Evolutionary conservation across 2,329 filamentous ascomycete species (phyloP).

Genomic region (Fusarium domesticum): DNA sequence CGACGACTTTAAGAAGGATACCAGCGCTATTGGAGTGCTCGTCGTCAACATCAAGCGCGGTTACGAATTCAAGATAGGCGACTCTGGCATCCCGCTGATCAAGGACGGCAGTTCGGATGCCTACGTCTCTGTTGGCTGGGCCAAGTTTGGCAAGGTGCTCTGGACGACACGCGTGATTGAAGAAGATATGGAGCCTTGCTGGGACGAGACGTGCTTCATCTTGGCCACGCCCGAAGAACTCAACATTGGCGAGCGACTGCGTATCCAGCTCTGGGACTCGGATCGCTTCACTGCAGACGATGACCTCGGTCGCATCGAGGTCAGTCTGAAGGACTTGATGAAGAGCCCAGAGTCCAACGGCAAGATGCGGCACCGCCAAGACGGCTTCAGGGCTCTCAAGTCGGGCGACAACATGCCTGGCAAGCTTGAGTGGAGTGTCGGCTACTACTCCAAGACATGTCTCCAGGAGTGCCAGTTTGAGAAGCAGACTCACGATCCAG

Average conservation of each 20-base stretch:
- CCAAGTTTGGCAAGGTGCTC: conserved; percentile 70
- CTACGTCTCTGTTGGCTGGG: conserved; percentile 72
- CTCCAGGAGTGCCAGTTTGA: conserved; percentile 61
- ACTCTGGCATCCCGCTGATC: conserved; percentile 58
- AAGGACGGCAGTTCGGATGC: conserved; percentile 63
- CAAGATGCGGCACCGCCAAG: conserved; percentile 59
- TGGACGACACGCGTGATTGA: conserved; percentile 59
- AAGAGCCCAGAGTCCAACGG: conserved; percentile 55
- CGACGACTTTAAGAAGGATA: conserved; percentile 77
- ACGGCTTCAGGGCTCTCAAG: conserved; percentile 64
- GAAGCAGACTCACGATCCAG: conserved; percentile 56
- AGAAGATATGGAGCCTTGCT: conserved; percentile 64
- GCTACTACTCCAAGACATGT: conserved; percentile 66
- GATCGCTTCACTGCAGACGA: conserved; percentile 71
- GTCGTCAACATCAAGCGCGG: conserved; percentile 65
- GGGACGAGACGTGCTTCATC: conserved; percentile 69
- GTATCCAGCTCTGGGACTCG: conserved; percentile 73
- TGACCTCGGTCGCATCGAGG: conserved; percentile 69
- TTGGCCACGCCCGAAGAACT: conserved; percentile 68
- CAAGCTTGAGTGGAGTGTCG: conserved; percentile 65
- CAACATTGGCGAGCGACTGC: conserved; percentile 66
- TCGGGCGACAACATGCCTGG: conserved; percentile 67
- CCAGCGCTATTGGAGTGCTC: conserved; percentile 60
- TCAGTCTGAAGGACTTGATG: conserved; percentile 66
- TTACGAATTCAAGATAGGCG: conserved; percentile 68